Conservation (phyloP, 73 alveolate genomes). For the Paramecium biaurelia region DNA sequence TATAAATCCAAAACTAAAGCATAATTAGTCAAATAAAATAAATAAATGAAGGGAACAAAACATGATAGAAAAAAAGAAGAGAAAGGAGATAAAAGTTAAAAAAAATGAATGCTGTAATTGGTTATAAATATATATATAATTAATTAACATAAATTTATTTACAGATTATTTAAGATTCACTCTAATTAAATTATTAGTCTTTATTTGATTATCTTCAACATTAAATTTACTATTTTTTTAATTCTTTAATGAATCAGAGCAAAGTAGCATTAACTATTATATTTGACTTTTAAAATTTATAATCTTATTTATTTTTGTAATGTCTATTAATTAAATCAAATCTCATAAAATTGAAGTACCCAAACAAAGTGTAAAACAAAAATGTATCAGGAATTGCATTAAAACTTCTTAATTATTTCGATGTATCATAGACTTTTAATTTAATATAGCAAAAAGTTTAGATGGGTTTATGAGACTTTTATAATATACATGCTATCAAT, state of each 20-base stretch:
- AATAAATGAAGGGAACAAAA: slow-evolving; percentile 31
- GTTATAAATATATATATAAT: neutral
- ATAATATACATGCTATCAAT: neutral
- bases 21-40: slow-evolving; percentile 24
- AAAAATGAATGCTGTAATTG: neutral
- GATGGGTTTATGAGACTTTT: neutral
- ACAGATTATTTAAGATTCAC: neutral
- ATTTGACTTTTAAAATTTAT: neutral
- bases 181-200: neutral
- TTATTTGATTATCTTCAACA: no score
- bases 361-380: neutral
- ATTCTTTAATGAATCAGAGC: neutral
- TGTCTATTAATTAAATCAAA: neutral
- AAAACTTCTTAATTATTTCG: neutral
- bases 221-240: neutral
- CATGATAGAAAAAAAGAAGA: slow-evolving; percentile 18
- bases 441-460: neutral
- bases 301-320: neutral
- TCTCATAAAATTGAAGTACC: neutral
- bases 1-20: slow-evolving; percentile 69
- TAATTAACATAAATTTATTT: neutral
- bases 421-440: neutral
- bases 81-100: neutral
- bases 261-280: neutral
- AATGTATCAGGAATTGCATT: neutral